Evolutionary conservation across 257 asterid species (phyloP), one percentile per base, ranked within the genome.

Genomic region (Jacaranda mimosifolia): DNA sequence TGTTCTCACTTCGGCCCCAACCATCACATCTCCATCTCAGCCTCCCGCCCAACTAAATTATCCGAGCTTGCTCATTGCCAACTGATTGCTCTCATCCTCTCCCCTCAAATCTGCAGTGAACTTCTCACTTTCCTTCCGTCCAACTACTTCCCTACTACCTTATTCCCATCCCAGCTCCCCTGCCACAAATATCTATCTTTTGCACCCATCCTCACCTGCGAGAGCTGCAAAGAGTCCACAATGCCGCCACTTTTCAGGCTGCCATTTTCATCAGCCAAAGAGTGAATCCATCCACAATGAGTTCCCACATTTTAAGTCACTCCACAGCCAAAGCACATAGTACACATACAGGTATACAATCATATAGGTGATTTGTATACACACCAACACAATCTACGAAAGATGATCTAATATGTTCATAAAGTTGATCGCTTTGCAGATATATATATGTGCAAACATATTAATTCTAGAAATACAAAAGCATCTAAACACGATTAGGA

Each of bases 401-500:
- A 21, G 19, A 73, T 32, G 11, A 7, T 4, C 38, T 26, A 18
- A 3, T 65, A 40, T 46, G n/a, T 13, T 42, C 48, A 21, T 19
- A 18, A 52, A 42, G 68, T 18, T 42, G 59, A 52, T 10, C 11
- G 58, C 26, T 48, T 67, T 58, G 39, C 63, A 65, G 59, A 67
- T 65, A 39, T 53, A 46, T 62, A 38, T 40, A 46, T 62, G 45
- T 40, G 70, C n/a, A 68, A 52, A 19, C 9, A 43, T 5, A 69
- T 49, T 6, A 40, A 3, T 18, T n/a, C 35, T 43, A n/a, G 52
- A 74, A 78, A 64, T 26, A 13, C 32, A n/a, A 67, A 48, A 69
- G 8, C 52, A 70, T 64, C 52, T 73, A 72, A 42, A 75, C 55
- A 76, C 36, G 36, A 35, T 19, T 63, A 75, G 32, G 38, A 63